Percentiles rank a stretch among this genome's conserved stretches.
Conservation (phyloP, 1,284 basidiomycete genomes). For the Trametes pubescens region DNA sequence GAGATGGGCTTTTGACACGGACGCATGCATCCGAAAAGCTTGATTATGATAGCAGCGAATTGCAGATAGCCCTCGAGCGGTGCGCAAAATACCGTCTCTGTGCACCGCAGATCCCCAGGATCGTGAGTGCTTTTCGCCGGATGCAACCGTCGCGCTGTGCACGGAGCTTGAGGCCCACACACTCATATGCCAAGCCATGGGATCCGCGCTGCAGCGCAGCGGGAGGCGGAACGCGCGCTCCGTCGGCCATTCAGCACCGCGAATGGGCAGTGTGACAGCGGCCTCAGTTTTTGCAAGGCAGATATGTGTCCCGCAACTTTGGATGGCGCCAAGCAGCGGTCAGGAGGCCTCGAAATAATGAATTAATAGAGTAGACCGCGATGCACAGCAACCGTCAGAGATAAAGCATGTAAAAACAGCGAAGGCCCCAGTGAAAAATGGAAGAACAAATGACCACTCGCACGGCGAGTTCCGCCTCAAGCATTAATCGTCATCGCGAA, state of each 20-base stretch:
- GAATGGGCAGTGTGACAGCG: too few relatives aligned
- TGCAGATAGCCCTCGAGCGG: not conserved
- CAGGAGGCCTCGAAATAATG: not conserved
- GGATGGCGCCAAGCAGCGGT: not conserved
- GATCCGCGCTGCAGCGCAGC: not conserved
- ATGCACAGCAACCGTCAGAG: slow-evolving; percentile 8
- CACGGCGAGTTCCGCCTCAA: slow-evolving; percentile 9
- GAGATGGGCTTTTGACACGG: slow-evolving; percentile 1
- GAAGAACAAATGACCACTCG: not conserved
- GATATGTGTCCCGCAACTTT: too few relatives aligned
- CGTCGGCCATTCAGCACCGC: too few relatives aligned
- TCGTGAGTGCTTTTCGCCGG: not conserved
- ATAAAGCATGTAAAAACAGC: not conserved
- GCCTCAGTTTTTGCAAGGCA: not conserved
- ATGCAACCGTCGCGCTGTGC: not conserved
- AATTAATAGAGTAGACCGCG: not conserved
- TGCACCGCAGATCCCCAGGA: not conserved
- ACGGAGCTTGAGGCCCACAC: not conserved
- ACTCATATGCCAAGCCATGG: slow-evolving; percentile 5
- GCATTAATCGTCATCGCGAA: slow-evolving; percentile 55
- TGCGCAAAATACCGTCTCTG: not conserved
- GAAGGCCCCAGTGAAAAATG: not conserved
- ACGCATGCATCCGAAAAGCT: not conserved
- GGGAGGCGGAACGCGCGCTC: not conserved
- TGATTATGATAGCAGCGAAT: not conserved